A percentile compares a stretch with the other conserved stretches of the same genome.
Evolutionary conservation across 2,329 filamentous ascomycete species (phyloP).

Genomic region (Phyllosticta ampelicida): DNA sequence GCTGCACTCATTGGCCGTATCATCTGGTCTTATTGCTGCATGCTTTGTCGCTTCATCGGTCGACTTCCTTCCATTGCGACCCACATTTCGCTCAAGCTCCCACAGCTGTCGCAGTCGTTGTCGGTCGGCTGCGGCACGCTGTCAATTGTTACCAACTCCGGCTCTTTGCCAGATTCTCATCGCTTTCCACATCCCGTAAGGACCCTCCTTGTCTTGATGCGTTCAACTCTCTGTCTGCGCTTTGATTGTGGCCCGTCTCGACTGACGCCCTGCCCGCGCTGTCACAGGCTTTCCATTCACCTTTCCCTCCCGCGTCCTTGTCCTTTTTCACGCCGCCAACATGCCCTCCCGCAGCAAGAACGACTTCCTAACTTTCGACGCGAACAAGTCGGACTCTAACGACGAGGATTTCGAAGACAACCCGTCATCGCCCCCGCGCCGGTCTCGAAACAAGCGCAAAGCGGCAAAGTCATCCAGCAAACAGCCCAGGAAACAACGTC

Average conservation of each 20-base stretch:
- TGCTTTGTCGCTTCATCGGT: not conserved
- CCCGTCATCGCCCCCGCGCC: conserved; percentile 6
- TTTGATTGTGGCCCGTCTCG: not conserved
- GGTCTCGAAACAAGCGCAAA: conserved; percentile 18
- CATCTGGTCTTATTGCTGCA: conserved; percentile 1
- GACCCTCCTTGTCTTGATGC: not conserved
- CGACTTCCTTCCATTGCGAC: not conserved
- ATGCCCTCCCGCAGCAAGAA: conserved; percentile 32
- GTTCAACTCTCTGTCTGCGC: not conserved
- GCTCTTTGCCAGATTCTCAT: not conserved
- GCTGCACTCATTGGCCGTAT: not conserved
- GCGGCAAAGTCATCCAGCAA: conserved; percentile 19
- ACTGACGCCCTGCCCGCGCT: not conserved
- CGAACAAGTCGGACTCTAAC: conserved; percentile 29
- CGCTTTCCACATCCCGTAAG: not conserved
- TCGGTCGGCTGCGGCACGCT: not conserved
- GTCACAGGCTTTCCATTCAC: not conserved
- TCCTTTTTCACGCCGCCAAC: not conserved
- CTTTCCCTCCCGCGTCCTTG: not conserved
- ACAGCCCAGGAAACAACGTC: conserved; percentile 25
- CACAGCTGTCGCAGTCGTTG: conserved; percentile 3
- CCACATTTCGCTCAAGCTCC: conserved; percentile 2
- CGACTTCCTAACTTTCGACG: conserved; percentile 25
- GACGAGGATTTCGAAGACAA: conserved; percentile 24
- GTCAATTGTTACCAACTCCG: not conserved